Evolutionary conservation across 345 rosid species (phyloP), one percentile per base, ranked within the genome.

Genomic region (Citrus reticulata): DNA sequence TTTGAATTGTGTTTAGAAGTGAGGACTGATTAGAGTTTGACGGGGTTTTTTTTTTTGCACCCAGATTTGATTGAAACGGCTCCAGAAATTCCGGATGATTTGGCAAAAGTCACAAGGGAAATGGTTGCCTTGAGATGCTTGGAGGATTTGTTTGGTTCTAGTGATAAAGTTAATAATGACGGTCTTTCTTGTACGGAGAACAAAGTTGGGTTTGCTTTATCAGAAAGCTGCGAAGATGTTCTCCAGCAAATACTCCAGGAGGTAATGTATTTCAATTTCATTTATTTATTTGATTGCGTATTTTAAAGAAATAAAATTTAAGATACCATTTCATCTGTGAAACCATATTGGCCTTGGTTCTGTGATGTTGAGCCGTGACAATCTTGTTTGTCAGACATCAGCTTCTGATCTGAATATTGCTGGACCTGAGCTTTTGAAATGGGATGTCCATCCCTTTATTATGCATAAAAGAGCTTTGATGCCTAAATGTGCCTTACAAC

Each of bases 61-160:
- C 59, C 76, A 92, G 92, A 75, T 59, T 72, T 89, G 86, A 76
- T 92, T 34, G 85, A 86, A 78, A 82, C 64, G 46, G 84, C 87
- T 68, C 88, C 92, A 25, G 80, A 81, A 24, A 76, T 79, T 2
- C 80, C 83, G 0, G 84, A 78, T 71, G 80, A 78, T 22, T 37
- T 82, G 35, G 77, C 81, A 4, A 72, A 82, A 77, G 80, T 70
- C 29, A 79, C 87, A 7, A 84, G 81, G 80, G 96, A 92, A 79
- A 79, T 64, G 84, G 84, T 90, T 78, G 84, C 93, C 81, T 84
- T 90, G 83, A 88, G 89, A 76, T 88, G 90, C 67, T 79, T 90
- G 85, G 93, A 90, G 84, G 87, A 87, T 77, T 80, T 90, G 72
- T 85, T 78, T 80, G 83, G 79, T 54, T 9, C 29, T 55, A 60